These are phyloP conservation scores for Xylariaceae sp. DNA, from an alignment of 2,329 filamentous ascomycete genomes.

Conservation along the genomic window DNA sequence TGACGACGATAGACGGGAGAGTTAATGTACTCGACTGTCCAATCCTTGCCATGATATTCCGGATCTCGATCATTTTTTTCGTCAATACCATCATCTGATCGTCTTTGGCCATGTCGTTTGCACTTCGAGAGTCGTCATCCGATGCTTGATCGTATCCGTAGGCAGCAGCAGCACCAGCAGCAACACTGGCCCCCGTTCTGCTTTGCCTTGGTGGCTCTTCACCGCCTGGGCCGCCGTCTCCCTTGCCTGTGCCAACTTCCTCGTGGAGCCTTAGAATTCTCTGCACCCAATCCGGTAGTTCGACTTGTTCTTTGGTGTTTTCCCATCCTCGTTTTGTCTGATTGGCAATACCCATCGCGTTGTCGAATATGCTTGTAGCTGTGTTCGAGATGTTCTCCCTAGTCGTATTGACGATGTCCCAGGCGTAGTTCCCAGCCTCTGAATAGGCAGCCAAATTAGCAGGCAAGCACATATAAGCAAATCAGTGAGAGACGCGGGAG, in stretches of 20 bases:
- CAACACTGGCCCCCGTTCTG: conserved; percentile 57
- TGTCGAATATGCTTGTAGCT: conserved; percentile 65
- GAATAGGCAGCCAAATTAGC: conserved; percentile 9
- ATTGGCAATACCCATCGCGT: conserved; percentile 68
- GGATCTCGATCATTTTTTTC: conserved; percentile 99
- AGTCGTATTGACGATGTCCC: conserved; percentile 70
- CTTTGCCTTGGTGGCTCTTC: conserved; percentile 55
- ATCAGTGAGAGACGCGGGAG: not conserved
- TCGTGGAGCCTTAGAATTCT: conserved; percentile 63
- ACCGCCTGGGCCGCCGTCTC: conserved; percentile 45
- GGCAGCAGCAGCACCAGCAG: conserved; percentile 68
- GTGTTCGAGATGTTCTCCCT: conserved; percentile 66
- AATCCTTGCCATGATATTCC: conserved; percentile 83
- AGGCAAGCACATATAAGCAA: not conserved
- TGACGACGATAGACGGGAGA: conserved; percentile 96
- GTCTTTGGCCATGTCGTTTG: conserved; percentile 69
- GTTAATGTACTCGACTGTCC: conserved; percentile 87
- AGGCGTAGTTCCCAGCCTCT: conserved; percentile 49
- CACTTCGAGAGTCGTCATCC: conserved; percentile 59
- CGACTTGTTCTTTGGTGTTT: conserved; percentile 73
- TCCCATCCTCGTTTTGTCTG: conserved; percentile 80
- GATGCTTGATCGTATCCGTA: conserved; percentile 70
- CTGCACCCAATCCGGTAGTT: conserved; percentile 71
- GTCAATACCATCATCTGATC: conserved; percentile 99
- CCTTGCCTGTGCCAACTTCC: conserved; percentile 48